Percentiles rank a stretch among this genome's conserved stretches.
These are phyloP conservation scores for Yarrowia divulgata DNA, from an alignment of 805 yeast genomes.

Conservation along the genomic window DNA sequence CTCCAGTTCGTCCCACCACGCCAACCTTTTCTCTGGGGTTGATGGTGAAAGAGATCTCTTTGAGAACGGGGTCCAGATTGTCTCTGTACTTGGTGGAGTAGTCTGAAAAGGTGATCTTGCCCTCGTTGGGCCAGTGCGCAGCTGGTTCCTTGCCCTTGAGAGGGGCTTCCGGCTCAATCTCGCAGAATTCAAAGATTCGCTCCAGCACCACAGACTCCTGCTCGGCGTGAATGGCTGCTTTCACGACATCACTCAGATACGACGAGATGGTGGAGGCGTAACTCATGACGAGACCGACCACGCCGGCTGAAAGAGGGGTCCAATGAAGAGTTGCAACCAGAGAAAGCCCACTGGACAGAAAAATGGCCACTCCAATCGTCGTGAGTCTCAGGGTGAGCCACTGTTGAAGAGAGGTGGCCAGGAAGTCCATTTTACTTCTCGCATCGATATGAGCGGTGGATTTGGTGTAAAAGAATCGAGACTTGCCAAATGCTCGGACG, in stretches of 20 bases:
- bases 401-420: conserved; percentile 91
- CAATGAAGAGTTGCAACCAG: conserved; percentile 64
- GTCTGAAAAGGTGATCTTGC: conserved; percentile 66
- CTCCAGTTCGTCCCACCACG: conserved; percentile 87
- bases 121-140: conserved; percentile 74
- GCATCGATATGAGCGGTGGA: conserved; percentile 79
- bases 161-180: background rate
- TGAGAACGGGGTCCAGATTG: conserved; percentile 75
- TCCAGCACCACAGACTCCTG: conserved; percentile 98
- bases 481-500: conserved; percentile 94
- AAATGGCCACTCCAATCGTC: conserved; percentile 78
- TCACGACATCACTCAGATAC: conserved; percentile 89
- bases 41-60: conserved; percentile 66
- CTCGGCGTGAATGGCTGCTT: conserved; percentile 87
- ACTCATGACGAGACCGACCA: conserved; percentile 92
- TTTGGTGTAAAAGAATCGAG: conserved; percentile 77
- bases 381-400: conserved; percentile 90
- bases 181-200: conserved; percentile 76
- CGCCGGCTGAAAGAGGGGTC: conserved; percentile 79
- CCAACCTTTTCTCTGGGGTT: conserved; percentile 81
- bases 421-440: conserved; percentile 88
- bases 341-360: conserved; percentile 79
- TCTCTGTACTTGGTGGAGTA: conserved; percentile 75
- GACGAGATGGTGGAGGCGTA: conserved; percentile 67
- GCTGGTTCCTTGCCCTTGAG: conserved; percentile 54